Percentiles rank a stretch among this genome's conserved stretches.
These are phyloP conservation scores for Cladosporium sp. DNA, from an alignment of 2,329 filamentous ascomycete species.

Conservation along the genomic window DNA sequence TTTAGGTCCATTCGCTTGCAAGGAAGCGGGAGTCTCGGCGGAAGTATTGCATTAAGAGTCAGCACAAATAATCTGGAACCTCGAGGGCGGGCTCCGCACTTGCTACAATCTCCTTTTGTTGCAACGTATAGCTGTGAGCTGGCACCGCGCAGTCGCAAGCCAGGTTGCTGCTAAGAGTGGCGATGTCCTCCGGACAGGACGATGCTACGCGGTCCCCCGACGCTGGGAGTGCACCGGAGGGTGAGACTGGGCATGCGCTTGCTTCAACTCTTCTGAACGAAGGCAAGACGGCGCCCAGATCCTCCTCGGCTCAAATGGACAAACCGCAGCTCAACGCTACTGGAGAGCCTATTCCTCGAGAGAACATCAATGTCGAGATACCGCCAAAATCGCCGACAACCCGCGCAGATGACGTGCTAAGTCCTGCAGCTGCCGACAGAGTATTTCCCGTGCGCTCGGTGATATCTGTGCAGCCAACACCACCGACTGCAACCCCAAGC, in stretches of 20 bases:
- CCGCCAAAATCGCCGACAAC: neutral
- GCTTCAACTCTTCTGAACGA: neutral
- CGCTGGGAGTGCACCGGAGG: neutral
- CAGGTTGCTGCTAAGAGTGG: neutral
- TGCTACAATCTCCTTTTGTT: neutral
- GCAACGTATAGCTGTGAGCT: neutral
- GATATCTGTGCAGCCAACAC: slow-evolving; percentile 61
- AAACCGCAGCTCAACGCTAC: slow-evolving; percentile 7
- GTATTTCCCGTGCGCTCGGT: slow-evolving; percentile 82
- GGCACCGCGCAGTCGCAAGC: neutral
- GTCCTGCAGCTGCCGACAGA: slow-evolving; percentile 50
- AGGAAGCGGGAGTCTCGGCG: neutral
- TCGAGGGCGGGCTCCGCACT: neutral
- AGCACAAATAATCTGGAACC: neutral
- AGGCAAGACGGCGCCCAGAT: neutral
- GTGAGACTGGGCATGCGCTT: slow-evolving; percentile 1
- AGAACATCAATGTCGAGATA: neutral
- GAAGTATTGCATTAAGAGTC: neutral
- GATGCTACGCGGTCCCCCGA: neutral
- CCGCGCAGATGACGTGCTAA: slow-evolving; percentile 28
- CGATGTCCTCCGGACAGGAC: slow-evolving; percentile 15
- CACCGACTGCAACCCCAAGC: slow-evolving; percentile 40
- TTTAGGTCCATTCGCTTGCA: slow-evolving; percentile 16
- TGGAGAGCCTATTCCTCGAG: neutral
- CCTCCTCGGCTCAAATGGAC: slow-evolving; percentile 5